Evolutionary conservation across 345 rosid genomes (phyloP).

Genomic region (Euphorbia lathyris): DNA sequence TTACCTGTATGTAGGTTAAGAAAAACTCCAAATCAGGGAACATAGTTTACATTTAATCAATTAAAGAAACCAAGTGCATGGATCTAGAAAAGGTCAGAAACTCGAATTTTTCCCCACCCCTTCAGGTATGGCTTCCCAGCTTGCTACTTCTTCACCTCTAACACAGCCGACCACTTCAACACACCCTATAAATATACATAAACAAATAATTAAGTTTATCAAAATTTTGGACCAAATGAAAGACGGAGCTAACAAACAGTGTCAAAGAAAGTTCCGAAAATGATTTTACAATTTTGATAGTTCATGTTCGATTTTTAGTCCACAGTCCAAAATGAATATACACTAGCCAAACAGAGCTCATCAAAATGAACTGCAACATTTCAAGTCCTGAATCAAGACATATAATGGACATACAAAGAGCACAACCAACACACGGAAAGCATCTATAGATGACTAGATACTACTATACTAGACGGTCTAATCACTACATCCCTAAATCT

Average conservation of each 20-base stretch:
- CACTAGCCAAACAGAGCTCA: background rate
- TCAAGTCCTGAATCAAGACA: background rate
- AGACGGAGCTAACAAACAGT: background rate
- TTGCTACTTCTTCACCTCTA: conserved; percentile 30
- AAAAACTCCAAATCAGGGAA: conserved; percentile 3
- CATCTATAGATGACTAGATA: background rate
- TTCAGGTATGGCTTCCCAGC: conserved; percentile 36
- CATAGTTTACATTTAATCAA: background rate
- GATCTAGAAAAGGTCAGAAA: conserved; percentile 1
- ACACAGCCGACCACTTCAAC: conserved; percentile 38
- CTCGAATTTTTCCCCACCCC: conserved; percentile 19
- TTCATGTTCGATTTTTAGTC: no score
- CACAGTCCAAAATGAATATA: no score
- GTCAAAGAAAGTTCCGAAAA: background rate
- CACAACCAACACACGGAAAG: no score
- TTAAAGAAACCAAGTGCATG: background rate
- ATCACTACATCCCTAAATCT: no score
- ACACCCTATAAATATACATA: conserved; percentile 24
- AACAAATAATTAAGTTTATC: background rate
- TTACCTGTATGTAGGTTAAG: conserved; percentile 51
- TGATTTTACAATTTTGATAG: background rate
- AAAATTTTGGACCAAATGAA: background rate
- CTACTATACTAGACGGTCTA: no score
- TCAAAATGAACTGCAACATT: background rate
- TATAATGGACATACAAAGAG: background rate